These are phyloP conservation scores for Cruciata laevipes DNA, from an alignment of 257 asterid species.

Conservation along the genomic window DNA sequence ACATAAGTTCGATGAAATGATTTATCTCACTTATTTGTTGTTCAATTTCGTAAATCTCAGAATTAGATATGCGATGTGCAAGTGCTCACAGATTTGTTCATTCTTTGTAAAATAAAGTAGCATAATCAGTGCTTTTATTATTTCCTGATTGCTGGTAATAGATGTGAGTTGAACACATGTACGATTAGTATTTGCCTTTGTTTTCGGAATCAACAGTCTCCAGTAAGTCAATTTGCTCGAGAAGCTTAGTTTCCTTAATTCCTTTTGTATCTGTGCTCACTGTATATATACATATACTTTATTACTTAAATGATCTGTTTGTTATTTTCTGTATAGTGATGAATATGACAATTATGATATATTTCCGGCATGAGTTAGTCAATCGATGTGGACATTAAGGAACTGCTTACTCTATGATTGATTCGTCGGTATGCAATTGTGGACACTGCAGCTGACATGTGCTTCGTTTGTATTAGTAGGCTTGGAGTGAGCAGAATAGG, in stretches of 20 bases:
- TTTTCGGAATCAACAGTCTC: not conserved
- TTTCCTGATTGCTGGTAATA: not conserved
- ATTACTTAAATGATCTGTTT: not conserved
- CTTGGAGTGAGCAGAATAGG: conserved; percentile 81
- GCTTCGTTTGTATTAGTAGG: conserved; percentile 34
- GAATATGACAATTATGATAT: not conserved
- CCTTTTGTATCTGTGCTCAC: not conserved
- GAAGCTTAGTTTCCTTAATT: not conserved
- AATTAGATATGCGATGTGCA: not conserved
- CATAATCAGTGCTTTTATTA: not conserved
- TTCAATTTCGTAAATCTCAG: not conserved
- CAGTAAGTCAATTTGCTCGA: not conserved
- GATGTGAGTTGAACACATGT: not conserved
- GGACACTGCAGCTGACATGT: conserved; percentile 10
- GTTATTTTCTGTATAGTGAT: not conserved
- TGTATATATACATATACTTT: not conserved
- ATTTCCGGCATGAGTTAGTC: not conserved
- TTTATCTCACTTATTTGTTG: not conserved
- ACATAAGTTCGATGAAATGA: not conserved
- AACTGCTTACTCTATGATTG: not conserved
- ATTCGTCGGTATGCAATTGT: not conserved
- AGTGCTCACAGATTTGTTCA: not conserved
- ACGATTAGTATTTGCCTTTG: not conserved
- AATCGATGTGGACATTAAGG: not conserved
- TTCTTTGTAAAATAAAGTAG: not conserved